Conservation (phyloP, 78 protist species). For the Polysphondylium violaceum region DNA sequence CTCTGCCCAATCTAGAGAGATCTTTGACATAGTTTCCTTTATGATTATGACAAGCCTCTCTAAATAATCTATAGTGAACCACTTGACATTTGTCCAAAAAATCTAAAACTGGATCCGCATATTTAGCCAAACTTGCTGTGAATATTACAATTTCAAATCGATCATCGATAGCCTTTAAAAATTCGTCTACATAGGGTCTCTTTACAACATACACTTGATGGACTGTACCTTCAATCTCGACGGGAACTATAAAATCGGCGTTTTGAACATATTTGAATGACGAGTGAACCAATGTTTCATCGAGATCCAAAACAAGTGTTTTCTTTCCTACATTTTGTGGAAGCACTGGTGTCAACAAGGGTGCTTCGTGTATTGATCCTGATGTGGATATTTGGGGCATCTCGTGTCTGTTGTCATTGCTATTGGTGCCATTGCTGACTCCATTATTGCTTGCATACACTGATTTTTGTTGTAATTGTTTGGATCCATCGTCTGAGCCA, state of each 20-base stretch:
- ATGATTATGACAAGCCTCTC: slow-evolving; percentile 86
- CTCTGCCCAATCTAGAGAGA: slow-evolving; percentile 86
- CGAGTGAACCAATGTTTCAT: slow-evolving; percentile 95
- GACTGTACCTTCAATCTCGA: slow-evolving; percentile 82
- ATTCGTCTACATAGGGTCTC: slow-evolving; percentile 93
- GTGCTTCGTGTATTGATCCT: not conserved
- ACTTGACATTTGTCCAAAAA: slow-evolving; percentile 83
- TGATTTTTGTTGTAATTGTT: too few species aligned
- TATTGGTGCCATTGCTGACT: too few species aligned
- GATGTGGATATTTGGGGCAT: too few species aligned
- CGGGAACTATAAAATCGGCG: slow-evolving; percentile 82
- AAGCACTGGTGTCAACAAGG: slow-evolving; percentile 19
- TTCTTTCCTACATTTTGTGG: slow-evolving; percentile 35
- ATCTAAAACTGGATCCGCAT: slow-evolving; percentile 96
- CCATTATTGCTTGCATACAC: too few species aligned
- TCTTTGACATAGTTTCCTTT: slow-evolving; percentile 88
- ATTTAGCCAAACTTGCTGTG: slow-evolving; percentile 94
- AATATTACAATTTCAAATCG: slow-evolving; percentile 93
- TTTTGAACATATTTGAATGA: slow-evolving; percentile 84
- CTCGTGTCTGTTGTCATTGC: too few species aligned
- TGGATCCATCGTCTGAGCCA: too few species aligned
- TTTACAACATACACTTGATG: slow-evolving; percentile 89
- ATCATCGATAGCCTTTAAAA: slow-evolving; percentile 70
- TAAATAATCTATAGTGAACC: slow-evolving; percentile 83
- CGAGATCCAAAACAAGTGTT: slow-evolving; percentile 92